phyloP scores from a whole-genome alignment of 371 early-diverging fungal species.

The Phascolomyces articulosus region DNA sequence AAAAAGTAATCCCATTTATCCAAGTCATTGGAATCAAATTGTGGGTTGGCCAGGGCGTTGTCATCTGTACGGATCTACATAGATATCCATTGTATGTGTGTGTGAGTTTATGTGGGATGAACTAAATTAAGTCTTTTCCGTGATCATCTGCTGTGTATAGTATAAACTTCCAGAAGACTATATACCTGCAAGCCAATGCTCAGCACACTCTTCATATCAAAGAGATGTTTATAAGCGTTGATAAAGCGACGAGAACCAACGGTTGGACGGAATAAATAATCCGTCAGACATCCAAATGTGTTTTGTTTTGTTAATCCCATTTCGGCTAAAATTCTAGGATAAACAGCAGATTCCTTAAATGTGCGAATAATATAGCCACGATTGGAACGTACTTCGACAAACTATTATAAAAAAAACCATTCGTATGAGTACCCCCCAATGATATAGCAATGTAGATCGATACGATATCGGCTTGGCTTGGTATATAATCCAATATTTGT shows the following conservation, averaged over 20 bases:
- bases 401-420: slow-evolving; percentile 15
- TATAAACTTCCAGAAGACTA: too few species aligned
- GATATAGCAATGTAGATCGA: too few species aligned
- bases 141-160: too few species aligned
- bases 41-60: slow-evolving; percentile 31
- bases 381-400: slow-evolving; percentile 32
- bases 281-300: slow-evolving; percentile 35
- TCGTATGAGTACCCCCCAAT: too few species aligned
- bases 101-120: too few species aligned
- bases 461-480: too few species aligned
- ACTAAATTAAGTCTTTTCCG: background rate
- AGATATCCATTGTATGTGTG: too few species aligned
- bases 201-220: slow-evolving; percentile 36
- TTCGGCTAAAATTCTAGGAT: slow-evolving; percentile 19
- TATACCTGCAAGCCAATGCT: slow-evolving; percentile 39
- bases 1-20: slow-evolving; percentile 34
- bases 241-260: slow-evolving; percentile 34
- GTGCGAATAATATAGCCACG: slow-evolving; percentile 38
- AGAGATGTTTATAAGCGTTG: slow-evolving; percentile 29
- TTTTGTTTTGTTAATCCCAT: slow-evolving; percentile 36
- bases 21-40: slow-evolving; percentile 24
- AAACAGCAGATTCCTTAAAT: slow-evolving; percentile 27
- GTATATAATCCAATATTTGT: too few species aligned
- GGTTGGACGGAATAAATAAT: slow-evolving; percentile 37
- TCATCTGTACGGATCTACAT: slow-evolving; percentile 33